Evolutionary conservation across 805 yeast genomes (phyloP), one percentile per base, ranked within the genome.

Genomic region (Sporopachydermia lactativora): DNA sequence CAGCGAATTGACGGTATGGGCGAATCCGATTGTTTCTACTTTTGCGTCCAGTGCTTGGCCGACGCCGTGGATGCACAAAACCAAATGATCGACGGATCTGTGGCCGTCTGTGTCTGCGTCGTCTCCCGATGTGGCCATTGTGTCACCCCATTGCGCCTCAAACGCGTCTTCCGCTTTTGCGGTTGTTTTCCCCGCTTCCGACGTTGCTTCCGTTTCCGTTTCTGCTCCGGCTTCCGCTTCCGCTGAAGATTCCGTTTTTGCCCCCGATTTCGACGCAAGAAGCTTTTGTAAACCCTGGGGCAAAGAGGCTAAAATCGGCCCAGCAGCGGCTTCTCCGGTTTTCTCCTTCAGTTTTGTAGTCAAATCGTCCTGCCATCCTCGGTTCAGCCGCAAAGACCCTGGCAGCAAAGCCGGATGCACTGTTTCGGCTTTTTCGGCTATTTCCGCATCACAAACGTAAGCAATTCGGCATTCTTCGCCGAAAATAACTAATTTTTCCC

Each of bases 1-100:
- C 46, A 88, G 57, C 19, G 70, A 66, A 50, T 81, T 82, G 24
- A 85, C 73, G 31, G 86, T 86, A 53, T 86, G 95, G 5, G 85
- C 77, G 61, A 89, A 92, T 57, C 84, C 84, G 17, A 89, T 79
- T 40, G 80, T 76, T 49, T 86, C 88, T 52, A 80, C 76, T 51
- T 73, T 73, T 37, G 75, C 66, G 1, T 95, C 94, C 40, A 92
- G 62, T 14, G 77, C 73, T 58, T 89, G 98, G 2, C 97, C 98
- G 45, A 89, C 83, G 0, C 98, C 98, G 61, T 89, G 98, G 18
- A 89, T 73, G 53, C 96, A 85, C n/a, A 89, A 63, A 1, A 88
- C 73, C 46, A 89, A 61, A 52, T 77, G 84, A 28, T 77, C 74
- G 18, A 75, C 57, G 19, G 65, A 59, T 39, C 68, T 41, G 2